Percentiles rank a stretch among this genome's conserved stretches.
Evolutionary conservation across 2,329 filamentous ascomycete species (phyloP).

Genomic region (Didymella pinodella): DNA sequence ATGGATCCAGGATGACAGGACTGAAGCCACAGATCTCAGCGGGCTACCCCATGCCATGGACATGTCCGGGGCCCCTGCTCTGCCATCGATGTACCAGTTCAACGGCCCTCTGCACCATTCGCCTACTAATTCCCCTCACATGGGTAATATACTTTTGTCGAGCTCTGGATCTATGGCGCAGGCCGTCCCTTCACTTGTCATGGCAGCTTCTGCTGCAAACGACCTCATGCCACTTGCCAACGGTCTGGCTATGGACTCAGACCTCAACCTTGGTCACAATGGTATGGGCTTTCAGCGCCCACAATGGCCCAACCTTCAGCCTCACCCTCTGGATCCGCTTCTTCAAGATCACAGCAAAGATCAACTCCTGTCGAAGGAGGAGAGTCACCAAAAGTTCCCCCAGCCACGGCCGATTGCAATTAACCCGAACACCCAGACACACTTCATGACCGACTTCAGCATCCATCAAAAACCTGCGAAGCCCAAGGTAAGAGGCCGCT

Average conservation of each 20-base stretch:
- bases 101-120: constrained; percentile 48
- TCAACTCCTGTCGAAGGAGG: constrained; percentile 34
- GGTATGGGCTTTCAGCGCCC: constrained; percentile 45
- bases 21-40: constrained; percentile 39
- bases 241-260: constrained; percentile 47
- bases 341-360: constrained; percentile 47
- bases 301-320: constrained; percentile 44
- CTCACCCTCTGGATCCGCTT: constrained; percentile 44
- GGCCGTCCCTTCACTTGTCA: constrained; percentile 50
- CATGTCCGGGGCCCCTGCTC: constrained; percentile 43
- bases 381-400: constrained; percentile 33
- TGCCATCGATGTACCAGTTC: constrained; percentile 52
- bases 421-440: constrained; percentile 46
- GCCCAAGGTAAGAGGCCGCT: constrained; percentile 63
- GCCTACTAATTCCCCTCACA: constrained; percentile 47
- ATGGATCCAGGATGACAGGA: constrained; percentile 50
- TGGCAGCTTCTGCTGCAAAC: constrained; percentile 52
- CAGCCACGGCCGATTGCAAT: constrained; percentile 51
- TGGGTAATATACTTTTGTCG: constrained; percentile 42
- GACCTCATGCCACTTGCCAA: constrained; percentile 50
- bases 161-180: constrained; percentile 43
- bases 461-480: constrained; percentile 50
- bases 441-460: constrained; percentile 52
- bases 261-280: constrained; percentile 41
- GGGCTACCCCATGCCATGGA: constrained; percentile 43